A percentile compares a stretch with the other conserved stretches of the same genome.
phyloP scores from a whole-genome alignment of 2,329 filamentous ascomycete genomes.

The Fusarium euwallaceae region DNA sequence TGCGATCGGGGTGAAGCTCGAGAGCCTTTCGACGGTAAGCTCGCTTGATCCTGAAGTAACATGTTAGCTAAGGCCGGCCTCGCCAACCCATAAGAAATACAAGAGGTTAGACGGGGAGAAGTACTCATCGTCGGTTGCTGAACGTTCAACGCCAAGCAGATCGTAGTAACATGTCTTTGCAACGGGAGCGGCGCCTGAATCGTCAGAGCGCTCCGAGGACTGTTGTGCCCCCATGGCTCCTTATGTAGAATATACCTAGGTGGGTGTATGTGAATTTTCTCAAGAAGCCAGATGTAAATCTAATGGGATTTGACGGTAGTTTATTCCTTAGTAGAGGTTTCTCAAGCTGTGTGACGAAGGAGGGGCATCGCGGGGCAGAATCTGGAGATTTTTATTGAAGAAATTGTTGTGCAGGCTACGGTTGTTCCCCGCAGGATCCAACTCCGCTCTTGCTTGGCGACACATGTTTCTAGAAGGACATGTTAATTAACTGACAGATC shows the following conservation, averaged over 20 bases:
- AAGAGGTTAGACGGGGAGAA: constrained; percentile 38
- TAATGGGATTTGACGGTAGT: neutral
- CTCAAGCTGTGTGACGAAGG: constrained; percentile 19
- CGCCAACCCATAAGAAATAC: neutral
- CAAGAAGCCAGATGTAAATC: neutral
- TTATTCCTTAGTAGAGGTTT: constrained; percentile 10
- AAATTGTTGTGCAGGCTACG: constrained; percentile 13
- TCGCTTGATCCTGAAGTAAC: constrained; percentile 81
- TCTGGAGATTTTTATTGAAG: constrained; percentile 7
- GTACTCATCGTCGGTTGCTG: constrained; percentile 85
- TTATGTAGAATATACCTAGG: neutral
- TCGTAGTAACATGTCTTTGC: constrained; percentile 89
- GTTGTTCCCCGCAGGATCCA: constrained; percentile 17
- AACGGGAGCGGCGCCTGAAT: constrained; percentile 49
- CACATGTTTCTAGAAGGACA: constrained; percentile 15
- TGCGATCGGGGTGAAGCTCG: constrained; percentile 94
- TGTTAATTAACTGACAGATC: constrained; percentile 1
- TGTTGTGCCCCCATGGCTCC: constrained; percentile 67
- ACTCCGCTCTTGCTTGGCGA: constrained; percentile 17
- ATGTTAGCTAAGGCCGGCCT: neutral
- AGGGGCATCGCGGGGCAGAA: constrained; percentile 41
- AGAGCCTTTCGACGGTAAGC: constrained; percentile 92
- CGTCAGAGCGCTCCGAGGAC: constrained; percentile 58
- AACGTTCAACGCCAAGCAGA: constrained; percentile 78
- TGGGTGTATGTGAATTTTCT: neutral